Evolutionary conservation across 768 basidiomycete genomes (phyloP).

Genomic region (Tulasnella sp.): DNA sequence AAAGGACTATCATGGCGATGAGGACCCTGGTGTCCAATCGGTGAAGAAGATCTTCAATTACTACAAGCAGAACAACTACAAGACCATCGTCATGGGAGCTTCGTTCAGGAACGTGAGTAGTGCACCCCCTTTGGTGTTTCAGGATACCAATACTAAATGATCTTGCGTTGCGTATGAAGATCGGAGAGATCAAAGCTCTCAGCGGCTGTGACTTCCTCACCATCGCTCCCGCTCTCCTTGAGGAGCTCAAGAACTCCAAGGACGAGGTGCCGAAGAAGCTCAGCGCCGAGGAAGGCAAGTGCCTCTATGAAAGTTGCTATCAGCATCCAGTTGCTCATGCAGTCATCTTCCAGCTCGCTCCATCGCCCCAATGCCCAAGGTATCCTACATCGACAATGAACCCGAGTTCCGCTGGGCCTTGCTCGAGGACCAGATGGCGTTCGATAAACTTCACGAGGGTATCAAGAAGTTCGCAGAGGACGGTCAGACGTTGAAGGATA

Average conservation of each 20-base stretch:
- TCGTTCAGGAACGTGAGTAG: conserved; percentile 90
- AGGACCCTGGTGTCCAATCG: conserved; percentile 91
- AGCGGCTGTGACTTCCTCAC: conserved; percentile 98
- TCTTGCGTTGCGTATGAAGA: too few relatives aligned
- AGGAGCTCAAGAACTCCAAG: conserved; percentile 80
- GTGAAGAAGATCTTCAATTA: conserved; percentile 98
- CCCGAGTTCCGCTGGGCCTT: conserved; percentile 92
- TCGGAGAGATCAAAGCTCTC: conserved; percentile 85
- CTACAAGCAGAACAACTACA: conserved; percentile 98
- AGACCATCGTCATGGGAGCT: conserved; percentile 99
- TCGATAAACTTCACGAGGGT: conserved; percentile 96
- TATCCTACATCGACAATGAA: conserved; percentile 82
- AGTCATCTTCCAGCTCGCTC: neutral
- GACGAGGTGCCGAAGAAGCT: conserved; percentile 78
- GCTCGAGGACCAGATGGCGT: conserved; percentile 93
- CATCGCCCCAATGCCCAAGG: conserved; percentile 56
- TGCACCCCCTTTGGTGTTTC: neutral
- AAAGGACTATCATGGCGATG: conserved; percentile 78
- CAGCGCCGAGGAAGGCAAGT: conserved; percentile 47
- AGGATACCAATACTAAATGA: too few relatives aligned
- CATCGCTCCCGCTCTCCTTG: conserved; percentile 81
- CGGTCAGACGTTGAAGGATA: conserved; percentile 73
- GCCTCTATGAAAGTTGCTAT: conserved; percentile 7
- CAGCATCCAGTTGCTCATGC: too few relatives aligned
- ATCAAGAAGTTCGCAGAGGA: conserved; percentile 98